Evolutionary conservation across 2,329 filamentous ascomycete species (phyloP).

Genomic region (Paecilomyces sp.): DNA sequence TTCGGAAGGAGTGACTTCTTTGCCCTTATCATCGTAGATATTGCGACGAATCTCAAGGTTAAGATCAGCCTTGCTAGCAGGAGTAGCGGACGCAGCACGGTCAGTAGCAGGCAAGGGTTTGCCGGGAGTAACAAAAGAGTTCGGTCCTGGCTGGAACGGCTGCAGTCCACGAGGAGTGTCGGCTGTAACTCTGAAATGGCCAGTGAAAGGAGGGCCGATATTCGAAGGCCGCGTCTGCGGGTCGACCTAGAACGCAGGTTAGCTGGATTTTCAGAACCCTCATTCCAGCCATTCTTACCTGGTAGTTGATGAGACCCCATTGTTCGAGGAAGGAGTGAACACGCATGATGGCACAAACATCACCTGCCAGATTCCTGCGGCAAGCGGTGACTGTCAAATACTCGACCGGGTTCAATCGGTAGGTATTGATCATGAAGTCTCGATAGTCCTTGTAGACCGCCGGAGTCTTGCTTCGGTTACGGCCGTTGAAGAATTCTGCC

Average conservation of each 20-base stretch:
- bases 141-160: slow-evolving; percentile 85
- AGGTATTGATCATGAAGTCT: slow-evolving; percentile 99
- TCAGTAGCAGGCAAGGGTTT: slow-evolving; percentile 64
- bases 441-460: slow-evolving; percentile 98
- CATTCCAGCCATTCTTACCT: slow-evolving; percentile 50
- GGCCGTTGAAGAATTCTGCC: slow-evolving; percentile 96
- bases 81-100: slow-evolving; percentile 56
- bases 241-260: slow-evolving; percentile 63
- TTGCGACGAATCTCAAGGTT: slow-evolving; percentile 93
- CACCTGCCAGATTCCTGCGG: slow-evolving; percentile 85
- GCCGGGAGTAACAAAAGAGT: slow-evolving; percentile 57
- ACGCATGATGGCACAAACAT: slow-evolving; percentile 98
- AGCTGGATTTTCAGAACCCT: slow-evolving; percentile 15
- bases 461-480: slow-evolving; percentile 96
- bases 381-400: slow-evolving; percentile 97
- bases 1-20: slow-evolving; percentile 68
- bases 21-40: slow-evolving; percentile 87
- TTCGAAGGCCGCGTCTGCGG: slow-evolving; percentile 91
- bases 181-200: slow-evolving; percentile 92
- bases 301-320: slow-evolving; percentile 98
- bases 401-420: slow-evolving; percentile 88
- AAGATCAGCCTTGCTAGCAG: slow-evolving; percentile 67
- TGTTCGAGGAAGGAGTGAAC: slow-evolving; percentile 97
- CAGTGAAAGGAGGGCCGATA: slow-evolving; percentile 92
- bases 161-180: slow-evolving; percentile 93